phyloP scores from a whole-genome alignment of 352 stramenopile species.

The Pythium phragmiticola region DNA sequence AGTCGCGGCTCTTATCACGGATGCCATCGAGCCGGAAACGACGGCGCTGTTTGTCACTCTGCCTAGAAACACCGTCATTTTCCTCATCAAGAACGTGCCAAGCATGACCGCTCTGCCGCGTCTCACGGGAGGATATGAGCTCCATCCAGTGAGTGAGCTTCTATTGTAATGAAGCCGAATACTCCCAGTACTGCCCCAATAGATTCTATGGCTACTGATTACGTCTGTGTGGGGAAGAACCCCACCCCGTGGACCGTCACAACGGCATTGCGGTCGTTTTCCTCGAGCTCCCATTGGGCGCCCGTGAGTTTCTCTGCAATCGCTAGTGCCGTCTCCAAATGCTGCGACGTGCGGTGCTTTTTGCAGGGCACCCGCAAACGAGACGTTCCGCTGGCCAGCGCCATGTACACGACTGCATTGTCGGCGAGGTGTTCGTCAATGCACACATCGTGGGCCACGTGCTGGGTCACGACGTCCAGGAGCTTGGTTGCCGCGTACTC shows the following conservation, averaged over 20 bases:
- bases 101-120: not conserved
- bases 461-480: slow-evolving; percentile 21
- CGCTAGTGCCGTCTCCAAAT: slow-evolving; percentile 55
- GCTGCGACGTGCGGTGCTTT: slow-evolving; percentile 41
- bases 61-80: slow-evolving; percentile 15
- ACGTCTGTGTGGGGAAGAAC: slow-evolving; percentile 1
- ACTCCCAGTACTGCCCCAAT: not conserved
- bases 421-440: slow-evolving; percentile 76
- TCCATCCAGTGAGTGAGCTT: not conserved
- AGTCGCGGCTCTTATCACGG: slow-evolving; percentile 18
- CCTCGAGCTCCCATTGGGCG: slow-evolving; percentile 35
- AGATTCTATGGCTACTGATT: not conserved
- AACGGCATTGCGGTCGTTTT: slow-evolving; percentile 40
- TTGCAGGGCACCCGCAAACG: slow-evolving; percentile 48
- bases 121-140: not conserved
- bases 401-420: slow-evolving; percentile 72
- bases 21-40: not conserved
- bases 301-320: slow-evolving; percentile 41
- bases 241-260: slow-evolving; percentile 54
- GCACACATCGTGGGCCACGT: slow-evolving; percentile 47
- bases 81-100: not conserved
- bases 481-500: slow-evolving; percentile 36
- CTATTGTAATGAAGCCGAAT: not conserved
- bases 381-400: slow-evolving; percentile 50
- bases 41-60: not conserved